Conservation (phyloP, 2,329 filamentous ascomycete species). For the Claviceps sp. region DNA sequence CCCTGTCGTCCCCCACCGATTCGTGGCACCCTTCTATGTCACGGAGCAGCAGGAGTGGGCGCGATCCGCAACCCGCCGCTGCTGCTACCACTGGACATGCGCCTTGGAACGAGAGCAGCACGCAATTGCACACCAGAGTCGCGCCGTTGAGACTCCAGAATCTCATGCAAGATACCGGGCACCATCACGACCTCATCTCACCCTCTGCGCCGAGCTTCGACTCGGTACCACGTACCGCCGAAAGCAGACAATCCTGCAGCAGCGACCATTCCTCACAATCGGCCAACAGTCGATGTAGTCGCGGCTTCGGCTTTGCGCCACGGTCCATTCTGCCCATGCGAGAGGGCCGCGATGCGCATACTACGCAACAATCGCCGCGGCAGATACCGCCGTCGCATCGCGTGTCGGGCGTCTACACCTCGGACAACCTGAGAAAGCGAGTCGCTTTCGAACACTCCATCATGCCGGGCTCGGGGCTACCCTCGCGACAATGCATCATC, state of each 20-base stretch:
- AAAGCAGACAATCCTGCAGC: slow-evolving; percentile 6
- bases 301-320: not conserved
- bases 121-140: not conserved
- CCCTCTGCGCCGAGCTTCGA: slow-evolving; percentile 1
- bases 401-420: slow-evolving; percentile 1
- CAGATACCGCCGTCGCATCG: not conserved
- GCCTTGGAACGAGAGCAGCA: not conserved
- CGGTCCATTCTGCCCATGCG: slow-evolving; percentile 7
- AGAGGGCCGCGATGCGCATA: slow-evolving; percentile 2
- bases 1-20: not conserved
- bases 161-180: not conserved
- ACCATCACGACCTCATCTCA: not conserved
- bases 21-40: not conserved
- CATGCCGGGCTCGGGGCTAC: not conserved
- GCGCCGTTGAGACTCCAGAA: not conserved
- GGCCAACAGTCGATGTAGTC: slow-evolving; percentile 5
- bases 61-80: not conserved
- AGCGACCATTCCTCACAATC: slow-evolving; percentile 8
- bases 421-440: not conserved
- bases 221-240: slow-evolving; percentile 1
- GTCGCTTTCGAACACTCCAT: not conserved
- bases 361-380: not conserved
- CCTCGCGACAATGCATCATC: slow-evolving; percentile 26
- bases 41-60: not conserved
- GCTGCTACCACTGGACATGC: not conserved